A percentile compares a stretch with the other conserved stretches of the same genome.
Conservation (phyloP, 164 flowering plant genomes). For the Houttuynia cordata region DNA sequence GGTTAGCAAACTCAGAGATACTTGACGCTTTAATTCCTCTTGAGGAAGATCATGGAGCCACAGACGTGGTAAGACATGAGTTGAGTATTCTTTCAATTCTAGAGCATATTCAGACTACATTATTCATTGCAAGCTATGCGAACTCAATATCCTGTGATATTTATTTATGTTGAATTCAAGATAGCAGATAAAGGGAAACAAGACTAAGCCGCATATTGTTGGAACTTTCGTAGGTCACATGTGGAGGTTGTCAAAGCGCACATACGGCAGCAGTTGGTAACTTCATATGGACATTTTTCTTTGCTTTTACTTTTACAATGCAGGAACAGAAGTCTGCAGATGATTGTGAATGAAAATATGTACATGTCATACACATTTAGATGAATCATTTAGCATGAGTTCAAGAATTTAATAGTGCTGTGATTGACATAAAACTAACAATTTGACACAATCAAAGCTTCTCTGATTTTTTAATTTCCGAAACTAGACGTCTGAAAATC, state of each 20-base stretch:
- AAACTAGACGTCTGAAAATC: not conserved
- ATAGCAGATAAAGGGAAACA: not conserved
- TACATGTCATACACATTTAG: no score
- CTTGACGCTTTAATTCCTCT: constrained; percentile 57
- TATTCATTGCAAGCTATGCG: not conserved
- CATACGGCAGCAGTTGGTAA: constrained; percentile 93
- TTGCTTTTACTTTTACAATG: not conserved
- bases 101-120: not conserved
- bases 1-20: constrained; percentile 8
- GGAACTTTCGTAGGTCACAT: constrained; percentile 64
- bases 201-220: constrained; percentile 17
- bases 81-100: not conserved
- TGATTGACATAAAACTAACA: not conserved
- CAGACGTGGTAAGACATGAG: constrained; percentile 70
- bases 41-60: constrained; percentile 50
- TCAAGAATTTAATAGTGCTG: not conserved
- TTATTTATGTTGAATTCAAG: no score
- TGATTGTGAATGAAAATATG: no score
- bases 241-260: constrained; percentile 99
- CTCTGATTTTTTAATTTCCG: not conserved
- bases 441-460: not conserved
- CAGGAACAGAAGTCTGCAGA: not conserved
- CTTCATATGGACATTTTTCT: constrained; percentile 1
- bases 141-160: no score
- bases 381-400: not conserved